Conservation (phyloP, 2,329 filamentous ascomycete species). For the Cladosporium cucumerinum region DNA sequence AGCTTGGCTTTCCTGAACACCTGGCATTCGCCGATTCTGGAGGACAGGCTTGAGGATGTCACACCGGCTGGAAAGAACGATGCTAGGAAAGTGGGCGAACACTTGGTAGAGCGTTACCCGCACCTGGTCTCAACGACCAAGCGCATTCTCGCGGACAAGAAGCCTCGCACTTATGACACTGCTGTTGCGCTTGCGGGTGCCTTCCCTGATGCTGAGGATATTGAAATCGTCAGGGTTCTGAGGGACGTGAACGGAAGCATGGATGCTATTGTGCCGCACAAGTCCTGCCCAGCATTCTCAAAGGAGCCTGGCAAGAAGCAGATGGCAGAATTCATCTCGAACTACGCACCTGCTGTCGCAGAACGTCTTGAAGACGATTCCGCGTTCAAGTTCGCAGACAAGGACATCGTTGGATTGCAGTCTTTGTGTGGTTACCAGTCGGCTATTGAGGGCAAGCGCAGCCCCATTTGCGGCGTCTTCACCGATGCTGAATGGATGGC, state of each 20-base stretch:
- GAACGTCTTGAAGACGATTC: constrained; percentile 22
- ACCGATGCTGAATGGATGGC: constrained; percentile 23
- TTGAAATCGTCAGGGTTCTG: constrained; percentile 34
- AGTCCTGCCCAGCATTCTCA: constrained; percentile 34
- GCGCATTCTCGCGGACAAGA: constrained; percentile 27
- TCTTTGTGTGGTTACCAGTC: constrained; percentile 22
- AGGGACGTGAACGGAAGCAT: constrained; percentile 14
- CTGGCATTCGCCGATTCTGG: constrained; percentile 19
- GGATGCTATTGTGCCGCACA: constrained; percentile 34
- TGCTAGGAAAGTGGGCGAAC: constrained; percentile 18
- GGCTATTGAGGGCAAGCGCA: constrained; percentile 19
- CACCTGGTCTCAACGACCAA: constrained; percentile 13
- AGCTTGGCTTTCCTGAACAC: constrained; percentile 17
- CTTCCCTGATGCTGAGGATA: constrained; percentile 29
- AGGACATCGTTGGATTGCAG: constrained; percentile 21
- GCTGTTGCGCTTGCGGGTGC: constrained; percentile 32
- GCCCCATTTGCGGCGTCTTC: constrained; percentile 18
- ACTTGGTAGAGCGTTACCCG: constrained; percentile 20
- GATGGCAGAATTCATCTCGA: constrained; percentile 30
- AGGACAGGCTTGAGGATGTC: constrained; percentile 20
- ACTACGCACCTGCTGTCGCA: constrained; percentile 29
- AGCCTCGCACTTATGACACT: constrained; percentile 36
- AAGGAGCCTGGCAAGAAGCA: constrained; percentile 34
- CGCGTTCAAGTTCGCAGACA: constrained; percentile 16
- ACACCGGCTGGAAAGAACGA: constrained; percentile 20